Percentiles rank a stretch among this genome's conserved stretches.
These are phyloP conservation scores for Pichia scutulata DNA, from an alignment of 805 yeast genomes.

Conservation along the genomic window DNA sequence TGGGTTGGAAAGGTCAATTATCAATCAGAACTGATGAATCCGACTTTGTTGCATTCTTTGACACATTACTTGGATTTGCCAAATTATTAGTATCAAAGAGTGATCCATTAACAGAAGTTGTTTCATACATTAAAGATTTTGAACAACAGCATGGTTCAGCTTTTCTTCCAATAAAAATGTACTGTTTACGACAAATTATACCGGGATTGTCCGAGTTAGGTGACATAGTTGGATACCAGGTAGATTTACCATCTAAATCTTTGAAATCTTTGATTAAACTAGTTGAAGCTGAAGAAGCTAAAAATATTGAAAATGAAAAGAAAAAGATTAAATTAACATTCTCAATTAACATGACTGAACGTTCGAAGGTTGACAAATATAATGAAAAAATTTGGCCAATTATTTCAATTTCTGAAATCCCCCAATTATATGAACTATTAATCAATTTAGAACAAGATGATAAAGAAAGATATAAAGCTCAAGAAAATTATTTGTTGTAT, in stretches of 20 bases:
- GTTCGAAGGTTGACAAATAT: constrained; percentile 22
- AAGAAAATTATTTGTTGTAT: constrained; percentile 52
- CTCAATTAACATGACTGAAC: constrained; percentile 38
- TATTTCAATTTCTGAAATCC: constrained; percentile 44
- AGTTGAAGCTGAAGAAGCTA: constrained; percentile 33
- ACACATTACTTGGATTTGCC: constrained; percentile 38
- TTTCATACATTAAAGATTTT: constrained; percentile 40
- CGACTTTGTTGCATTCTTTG: constrained; percentile 40
- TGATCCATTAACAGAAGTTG: constrained; percentile 40
- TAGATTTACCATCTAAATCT: constrained; percentile 41
- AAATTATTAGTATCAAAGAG: constrained; percentile 35
- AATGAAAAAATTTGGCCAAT: constrained; percentile 39
- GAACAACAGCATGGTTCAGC: constrained; percentile 24
- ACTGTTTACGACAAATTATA: constrained; percentile 40
- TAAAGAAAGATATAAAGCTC: constrained; percentile 45
- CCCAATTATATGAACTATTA: constrained; percentile 44
- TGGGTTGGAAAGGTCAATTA: constrained; percentile 80
- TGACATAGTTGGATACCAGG: constrained; percentile 39
- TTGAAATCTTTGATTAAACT: constrained; percentile 37
- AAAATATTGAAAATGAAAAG: constrained; percentile 31
- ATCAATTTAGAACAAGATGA: constrained; percentile 57
- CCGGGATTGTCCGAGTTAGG: constrained; percentile 50
- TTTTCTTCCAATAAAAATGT: constrained; percentile 30
- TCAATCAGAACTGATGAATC: constrained; percentile 33
- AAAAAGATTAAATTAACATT: constrained; percentile 43